phyloP scores from a whole-genome alignment of 192 early-diverging fungal genomes.

The Coemansia sp. region DNA sequence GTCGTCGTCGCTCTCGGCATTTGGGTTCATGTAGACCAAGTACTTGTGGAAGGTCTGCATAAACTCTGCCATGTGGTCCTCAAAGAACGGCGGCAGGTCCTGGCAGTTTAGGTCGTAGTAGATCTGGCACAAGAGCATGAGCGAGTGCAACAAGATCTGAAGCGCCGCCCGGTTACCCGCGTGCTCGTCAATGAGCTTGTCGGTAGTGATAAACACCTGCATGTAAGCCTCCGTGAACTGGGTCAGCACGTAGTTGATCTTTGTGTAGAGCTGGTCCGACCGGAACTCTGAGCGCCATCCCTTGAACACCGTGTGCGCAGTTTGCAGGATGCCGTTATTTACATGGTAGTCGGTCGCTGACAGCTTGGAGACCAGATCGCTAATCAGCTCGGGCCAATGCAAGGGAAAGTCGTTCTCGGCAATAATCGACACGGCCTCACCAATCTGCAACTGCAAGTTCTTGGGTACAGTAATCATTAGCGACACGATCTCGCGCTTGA shows the following conservation, averaged over 20 bases:
- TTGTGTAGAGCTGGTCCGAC: constrained; percentile 74
- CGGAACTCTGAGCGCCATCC: constrained; percentile 85
- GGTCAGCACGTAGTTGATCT: constrained; percentile 91
- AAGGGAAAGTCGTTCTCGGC: constrained; percentile 92
- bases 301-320: constrained; percentile 94
- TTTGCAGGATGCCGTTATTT: constrained; percentile 91
- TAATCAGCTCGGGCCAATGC: constrained; percentile 80
- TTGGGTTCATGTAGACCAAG: constrained; percentile 74
- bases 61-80: constrained; percentile 82
- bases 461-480: constrained; percentile 83
- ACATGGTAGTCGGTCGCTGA: constrained; percentile 72
- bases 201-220: constrained; percentile 80
- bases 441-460: constrained; percentile 82
- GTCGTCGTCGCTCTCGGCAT: constrained; percentile 71
- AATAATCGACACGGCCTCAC: constrained; percentile 91
- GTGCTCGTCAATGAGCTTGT: constrained; percentile 72
- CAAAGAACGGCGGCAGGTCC: constrained; percentile 96
- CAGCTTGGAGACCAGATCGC: constrained; percentile 74
- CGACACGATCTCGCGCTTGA: constrained; percentile 82
- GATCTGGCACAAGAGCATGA: constrained; percentile 82
- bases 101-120: constrained; percentile 95
- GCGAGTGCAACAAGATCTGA: constrained; percentile 67
- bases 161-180: constrained; percentile 62
- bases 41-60: constrained; percentile 89
- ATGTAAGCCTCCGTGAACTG: constrained; percentile 82